These are phyloP conservation scores for Candida khao-thaluensis DNA, from an alignment of 805 yeast genomes.

Conservation along the genomic window DNA sequence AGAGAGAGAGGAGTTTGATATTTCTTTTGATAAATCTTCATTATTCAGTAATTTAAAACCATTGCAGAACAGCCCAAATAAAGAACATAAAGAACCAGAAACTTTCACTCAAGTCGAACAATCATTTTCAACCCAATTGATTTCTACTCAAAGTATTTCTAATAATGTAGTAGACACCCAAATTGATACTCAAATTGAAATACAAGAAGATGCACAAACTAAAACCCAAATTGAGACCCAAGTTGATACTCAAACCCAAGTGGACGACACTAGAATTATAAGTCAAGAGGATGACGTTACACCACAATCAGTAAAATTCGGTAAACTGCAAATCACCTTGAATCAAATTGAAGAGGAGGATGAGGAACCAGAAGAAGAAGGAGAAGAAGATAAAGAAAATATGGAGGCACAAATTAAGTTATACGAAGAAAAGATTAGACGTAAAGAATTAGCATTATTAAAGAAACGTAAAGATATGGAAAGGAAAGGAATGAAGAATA, in stretches of 20 bases:
- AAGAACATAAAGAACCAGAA: background rate
- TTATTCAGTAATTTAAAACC: conserved; percentile 13
- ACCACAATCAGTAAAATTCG: conserved; percentile 23
- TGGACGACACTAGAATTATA: conserved; percentile 1
- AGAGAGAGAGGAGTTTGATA: conserved; percentile 2
- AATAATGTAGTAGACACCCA: background rate
- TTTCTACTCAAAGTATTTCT: background rate
- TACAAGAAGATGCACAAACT: background rate
- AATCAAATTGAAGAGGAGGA: conserved; percentile 10
- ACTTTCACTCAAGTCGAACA: conserved; percentile 2
- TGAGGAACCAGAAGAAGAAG: conserved; percentile 22
- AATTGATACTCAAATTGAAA: conserved; percentile 1
- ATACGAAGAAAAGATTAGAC: conserved; percentile 39
- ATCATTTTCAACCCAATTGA: background rate
- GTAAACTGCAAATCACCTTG: conserved; percentile 21
- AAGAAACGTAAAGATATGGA: conserved; percentile 52
- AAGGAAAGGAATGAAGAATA: conserved; percentile 53
- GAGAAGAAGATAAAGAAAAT: conserved; percentile 24
- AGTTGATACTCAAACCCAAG: conserved; percentile 4
- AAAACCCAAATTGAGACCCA: background rate
- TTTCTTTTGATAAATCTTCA: conserved; percentile 11
- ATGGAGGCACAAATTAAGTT: conserved; percentile 29
- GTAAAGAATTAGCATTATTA: conserved; percentile 33
- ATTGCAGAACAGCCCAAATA: background rate
- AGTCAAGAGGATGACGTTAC: conserved; percentile 18